phyloP scores from a whole-genome alignment of 768 basidiomycete genomes.

The Amyloporia xantha region DNA sequence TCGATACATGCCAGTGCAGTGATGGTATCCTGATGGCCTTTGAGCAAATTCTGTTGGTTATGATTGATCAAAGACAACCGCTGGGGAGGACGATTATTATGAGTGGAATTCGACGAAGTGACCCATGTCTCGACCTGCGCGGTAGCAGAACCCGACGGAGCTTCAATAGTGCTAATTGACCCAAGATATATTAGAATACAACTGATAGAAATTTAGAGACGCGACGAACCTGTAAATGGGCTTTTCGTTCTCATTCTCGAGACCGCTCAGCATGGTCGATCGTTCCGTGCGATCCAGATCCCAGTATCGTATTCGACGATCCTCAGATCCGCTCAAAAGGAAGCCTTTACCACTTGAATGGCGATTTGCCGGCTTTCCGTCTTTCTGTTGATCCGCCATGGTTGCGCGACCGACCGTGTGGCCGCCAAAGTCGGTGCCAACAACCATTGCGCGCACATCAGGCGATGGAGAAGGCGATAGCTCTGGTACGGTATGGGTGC shows the following conservation, averaged over 20 bases:
- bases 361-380: constrained; percentile 17
- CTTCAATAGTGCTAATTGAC: constrained; percentile 25
- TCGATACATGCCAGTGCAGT: constrained; percentile 83
- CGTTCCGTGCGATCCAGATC: constrained; percentile 69
- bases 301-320: constrained; percentile 83
- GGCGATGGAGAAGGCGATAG: constrained; percentile 44
- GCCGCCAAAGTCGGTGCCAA: constrained; percentile 74
- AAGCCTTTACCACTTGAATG: constrained; percentile 55
- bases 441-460: constrained; percentile 64
- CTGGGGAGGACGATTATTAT: constrained; percentile 63
- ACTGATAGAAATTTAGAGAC: neutral
- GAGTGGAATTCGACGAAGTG: constrained; percentile 32
- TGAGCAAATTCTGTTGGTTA: constrained; percentile 78
- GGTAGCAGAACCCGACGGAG: constrained; percentile 39
- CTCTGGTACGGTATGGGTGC: constrained; percentile 17
- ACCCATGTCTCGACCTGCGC: constrained; percentile 63
- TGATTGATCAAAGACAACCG: constrained; percentile 73
- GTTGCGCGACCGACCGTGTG: constrained; percentile 37
- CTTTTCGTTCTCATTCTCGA: constrained; percentile 67
- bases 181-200: neutral
- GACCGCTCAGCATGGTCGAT: constrained; percentile 74
- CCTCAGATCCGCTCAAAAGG: constrained; percentile 85
- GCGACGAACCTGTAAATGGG: constrained; percentile 65
- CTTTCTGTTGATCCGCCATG: constrained; percentile 10
- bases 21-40: constrained; percentile 86